Percentiles rank a stretch among this genome's conserved stretches.
Conservation (phyloP, 2,329 filamentous ascomycete species). For the Fusarium sambucinum region DNA sequence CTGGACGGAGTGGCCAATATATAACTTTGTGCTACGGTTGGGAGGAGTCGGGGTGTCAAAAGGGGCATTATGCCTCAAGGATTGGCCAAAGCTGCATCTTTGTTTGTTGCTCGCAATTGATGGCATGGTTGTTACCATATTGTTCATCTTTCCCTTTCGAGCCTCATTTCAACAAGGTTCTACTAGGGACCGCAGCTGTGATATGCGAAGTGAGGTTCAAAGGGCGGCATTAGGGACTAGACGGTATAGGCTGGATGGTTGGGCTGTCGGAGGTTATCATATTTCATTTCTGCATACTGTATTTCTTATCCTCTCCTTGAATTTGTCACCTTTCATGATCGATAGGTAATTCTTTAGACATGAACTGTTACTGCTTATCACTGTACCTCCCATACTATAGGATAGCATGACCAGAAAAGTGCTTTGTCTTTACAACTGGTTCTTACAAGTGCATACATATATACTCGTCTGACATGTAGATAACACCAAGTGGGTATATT, state of each 20-base stretch:
- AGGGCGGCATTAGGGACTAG: slow-evolving; percentile 6
- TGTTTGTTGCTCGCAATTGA: slow-evolving; percentile 41
- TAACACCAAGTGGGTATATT: neutral
- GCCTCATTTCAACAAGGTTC: neutral
- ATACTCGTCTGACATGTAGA: neutral
- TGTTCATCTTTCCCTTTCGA: slow-evolving; percentile 10
- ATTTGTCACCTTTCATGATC: slow-evolving; percentile 16
- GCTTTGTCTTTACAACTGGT: neutral
- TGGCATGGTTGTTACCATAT: slow-evolving; percentile 29
- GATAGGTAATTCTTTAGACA: slow-evolving; percentile 35
- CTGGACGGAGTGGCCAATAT: slow-evolving; percentile 42
- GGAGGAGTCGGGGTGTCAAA: slow-evolving; percentile 50
- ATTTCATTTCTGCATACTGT: slow-evolving; percentile 31
- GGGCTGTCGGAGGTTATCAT: slow-evolving; percentile 38
- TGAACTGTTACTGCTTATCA: slow-evolving; percentile 24
- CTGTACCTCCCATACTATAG: slow-evolving; percentile 26
- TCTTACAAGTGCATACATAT: neutral
- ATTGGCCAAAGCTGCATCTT: slow-evolving; percentile 43
- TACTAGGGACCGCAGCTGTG: slow-evolving; percentile 10
- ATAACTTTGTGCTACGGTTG: slow-evolving; percentile 35
- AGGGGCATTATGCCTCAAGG: slow-evolving; percentile 39
- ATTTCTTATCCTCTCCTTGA: slow-evolving; percentile 17
- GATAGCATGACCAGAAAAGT: slow-evolving; percentile 30
- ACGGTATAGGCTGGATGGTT: slow-evolving; percentile 20
- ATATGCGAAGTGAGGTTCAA: neutral